phyloP scores from a whole-genome alignment of 1,284 basidiomycete genomes.

The Meira miltonrushii region DNA sequence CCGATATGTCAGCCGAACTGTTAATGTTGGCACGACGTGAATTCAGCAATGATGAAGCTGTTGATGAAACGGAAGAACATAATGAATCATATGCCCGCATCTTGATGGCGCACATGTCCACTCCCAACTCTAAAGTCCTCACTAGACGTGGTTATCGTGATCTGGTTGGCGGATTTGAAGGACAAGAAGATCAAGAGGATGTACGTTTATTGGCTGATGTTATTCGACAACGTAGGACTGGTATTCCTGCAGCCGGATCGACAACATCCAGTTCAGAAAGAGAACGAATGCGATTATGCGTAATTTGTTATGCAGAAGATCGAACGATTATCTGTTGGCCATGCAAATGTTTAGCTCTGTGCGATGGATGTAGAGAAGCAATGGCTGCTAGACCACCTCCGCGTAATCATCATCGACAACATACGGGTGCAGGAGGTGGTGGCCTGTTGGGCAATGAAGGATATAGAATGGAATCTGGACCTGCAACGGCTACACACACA shows the following conservation, averaged over 20 bases:
- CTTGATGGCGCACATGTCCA: constrained; percentile 12
- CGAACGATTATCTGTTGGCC: constrained; percentile 48
- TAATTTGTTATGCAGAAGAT: constrained; percentile 27
- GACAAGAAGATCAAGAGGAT: not conserved
- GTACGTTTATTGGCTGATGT: not conserved
- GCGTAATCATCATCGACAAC: not conserved
- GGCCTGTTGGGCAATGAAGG: not conserved
- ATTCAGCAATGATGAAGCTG: not conserved
- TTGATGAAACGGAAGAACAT: not conserved
- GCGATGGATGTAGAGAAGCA: constrained; percentile 42
- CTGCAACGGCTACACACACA: not conserved
- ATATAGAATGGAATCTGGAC: not conserved
- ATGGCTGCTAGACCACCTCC: constrained; percentile 31
- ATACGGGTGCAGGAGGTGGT: not conserved
- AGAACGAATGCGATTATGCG: constrained; percentile 24
- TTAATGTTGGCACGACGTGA: constrained; percentile 2
- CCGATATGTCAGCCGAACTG: not conserved
- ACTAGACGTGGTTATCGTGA: constrained; percentile 4
- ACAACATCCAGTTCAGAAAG: constrained; percentile 6
- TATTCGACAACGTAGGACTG: constrained; percentile 3
- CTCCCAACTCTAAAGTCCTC: not conserved
- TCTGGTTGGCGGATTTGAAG: not conserved
- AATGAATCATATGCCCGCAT: not conserved
- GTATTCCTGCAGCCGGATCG: not conserved
- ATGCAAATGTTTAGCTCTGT: constrained; percentile 48